phyloP scores from a whole-genome alignment of 768 basidiomycete genomes.

The Suillus bovinus region DNA sequence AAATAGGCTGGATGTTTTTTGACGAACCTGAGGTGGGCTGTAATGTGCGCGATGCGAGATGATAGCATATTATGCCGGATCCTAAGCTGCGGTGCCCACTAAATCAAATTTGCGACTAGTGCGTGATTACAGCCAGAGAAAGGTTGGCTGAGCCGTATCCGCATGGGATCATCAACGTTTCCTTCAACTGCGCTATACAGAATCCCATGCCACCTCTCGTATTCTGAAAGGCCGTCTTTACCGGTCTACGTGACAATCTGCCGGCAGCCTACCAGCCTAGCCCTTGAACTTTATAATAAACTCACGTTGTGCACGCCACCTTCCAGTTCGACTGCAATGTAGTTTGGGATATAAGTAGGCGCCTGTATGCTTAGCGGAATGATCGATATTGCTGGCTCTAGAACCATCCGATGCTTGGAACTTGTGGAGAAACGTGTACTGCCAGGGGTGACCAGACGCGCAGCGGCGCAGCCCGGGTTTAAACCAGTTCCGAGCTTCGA shows the following conservation, averaged over 20 bases:
- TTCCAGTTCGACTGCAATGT: too few species aligned
- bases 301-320: neutral
- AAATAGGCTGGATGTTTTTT: slow-evolving; percentile 29
- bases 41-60: too few species aligned
- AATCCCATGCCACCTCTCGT: neutral
- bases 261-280: neutral
- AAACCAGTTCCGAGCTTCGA: neutral
- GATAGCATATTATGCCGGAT: neutral
- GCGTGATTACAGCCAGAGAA: too few species aligned
- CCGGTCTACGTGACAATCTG: neutral
- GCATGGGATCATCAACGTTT: neutral
- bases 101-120: neutral
- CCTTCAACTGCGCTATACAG: neutral
- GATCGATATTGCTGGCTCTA: neutral
- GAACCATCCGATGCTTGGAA: neutral
- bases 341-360: neutral
- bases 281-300: neutral
- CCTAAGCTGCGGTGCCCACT: neutral
- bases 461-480: neutral
- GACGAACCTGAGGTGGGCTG: slow-evolving; percentile 8
- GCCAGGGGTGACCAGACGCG: neutral
- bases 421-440: neutral
- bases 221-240: neutral
- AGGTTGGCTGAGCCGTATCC: too few species aligned
- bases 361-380: neutral